Conservation (phyloP, 2,329 filamentous ascomycete species). For the Aspergillus uvarum region DNA sequence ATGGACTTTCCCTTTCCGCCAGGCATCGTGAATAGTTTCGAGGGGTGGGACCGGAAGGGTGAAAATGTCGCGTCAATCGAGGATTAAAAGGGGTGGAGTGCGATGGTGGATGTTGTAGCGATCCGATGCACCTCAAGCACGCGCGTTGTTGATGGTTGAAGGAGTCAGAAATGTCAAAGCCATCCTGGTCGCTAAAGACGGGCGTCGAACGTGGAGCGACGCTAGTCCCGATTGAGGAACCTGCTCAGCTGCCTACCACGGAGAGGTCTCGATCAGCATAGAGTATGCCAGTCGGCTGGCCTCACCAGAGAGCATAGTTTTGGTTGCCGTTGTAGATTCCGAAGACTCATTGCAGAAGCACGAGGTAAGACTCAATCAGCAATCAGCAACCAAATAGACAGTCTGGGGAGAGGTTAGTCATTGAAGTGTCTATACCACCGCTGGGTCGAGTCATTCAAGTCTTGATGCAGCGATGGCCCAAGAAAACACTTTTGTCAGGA, state of each 20-base stretch:
- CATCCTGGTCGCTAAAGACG: slow-evolving; percentile 40
- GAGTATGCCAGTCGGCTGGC: not conserved
- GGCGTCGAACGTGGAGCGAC: slow-evolving; percentile 25
- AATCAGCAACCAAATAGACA: not conserved
- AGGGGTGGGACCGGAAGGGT: slow-evolving; percentile 28
- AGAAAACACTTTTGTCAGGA: not conserved
- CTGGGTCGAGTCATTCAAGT: slow-evolving; percentile 13
- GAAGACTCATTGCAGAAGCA: not conserved
- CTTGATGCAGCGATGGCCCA: not conserved
- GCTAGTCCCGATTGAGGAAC: slow-evolving; percentile 40
- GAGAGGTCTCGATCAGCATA: slow-evolving; percentile 12
- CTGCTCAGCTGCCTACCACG: slow-evolving; percentile 21
- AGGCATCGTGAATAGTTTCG: slow-evolving; percentile 55
- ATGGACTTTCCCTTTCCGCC: slow-evolving; percentile 93
- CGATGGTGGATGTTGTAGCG: slow-evolving; percentile 30
- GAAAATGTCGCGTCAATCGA: slow-evolving; percentile 28
- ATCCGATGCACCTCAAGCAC: slow-evolving; percentile 30
- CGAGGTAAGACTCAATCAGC: not conserved
- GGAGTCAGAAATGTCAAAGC: slow-evolving; percentile 42
- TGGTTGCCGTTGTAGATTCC: not conserved
- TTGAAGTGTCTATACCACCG: slow-evolving; percentile 4
- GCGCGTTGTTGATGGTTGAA: slow-evolving; percentile 47
- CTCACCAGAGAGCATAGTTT: not conserved
- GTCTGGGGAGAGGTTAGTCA: not conserved
- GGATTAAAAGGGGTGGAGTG: slow-evolving; percentile 21